A percentile compares a stretch with the other conserved stretches of the same genome.
Conservation (phyloP, 2,329 filamentous ascomycete genomes). For the Cladophialophora yegresii region DNA sequence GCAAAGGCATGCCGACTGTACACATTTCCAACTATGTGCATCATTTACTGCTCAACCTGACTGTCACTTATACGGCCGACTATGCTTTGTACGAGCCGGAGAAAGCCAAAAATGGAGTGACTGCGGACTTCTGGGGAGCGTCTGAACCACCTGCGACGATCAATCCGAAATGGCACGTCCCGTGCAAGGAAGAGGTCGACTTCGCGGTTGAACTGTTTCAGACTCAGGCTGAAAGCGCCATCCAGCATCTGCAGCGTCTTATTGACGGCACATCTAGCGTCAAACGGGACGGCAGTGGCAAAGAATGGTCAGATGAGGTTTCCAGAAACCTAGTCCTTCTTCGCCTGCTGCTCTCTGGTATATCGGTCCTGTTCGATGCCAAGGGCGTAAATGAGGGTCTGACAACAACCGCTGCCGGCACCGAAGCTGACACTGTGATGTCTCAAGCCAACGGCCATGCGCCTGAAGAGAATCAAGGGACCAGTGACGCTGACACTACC, state of each 20-base stretch:
- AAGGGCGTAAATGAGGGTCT: constrained; percentile 63
- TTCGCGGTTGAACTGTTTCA: constrained; percentile 91
- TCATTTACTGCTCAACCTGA: constrained; percentile 90
- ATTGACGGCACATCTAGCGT: constrained; percentile 79
- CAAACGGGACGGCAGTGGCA: constrained; percentile 90
- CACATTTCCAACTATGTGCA: constrained; percentile 98
- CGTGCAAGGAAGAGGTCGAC: constrained; percentile 73
- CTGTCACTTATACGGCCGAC: constrained; percentile 90
- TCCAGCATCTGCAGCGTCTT: constrained; percentile 73
- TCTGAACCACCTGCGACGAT: constrained; percentile 69
- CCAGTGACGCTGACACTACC: constrained; percentile 51
- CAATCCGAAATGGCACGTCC: constrained; percentile 88
- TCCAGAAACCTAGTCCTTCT: constrained; percentile 85
- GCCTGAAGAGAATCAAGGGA: constrained; percentile 35
- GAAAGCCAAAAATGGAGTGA: constrained; percentile 69
- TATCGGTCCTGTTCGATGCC: constrained; percentile 86
- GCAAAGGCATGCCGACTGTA: constrained; percentile 88
- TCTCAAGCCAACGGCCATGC: constrained; percentile 45
- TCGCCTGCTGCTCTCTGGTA: constrained; percentile 83
- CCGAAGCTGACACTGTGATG: constrained; percentile 47
- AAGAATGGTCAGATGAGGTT: constrained; percentile 98
- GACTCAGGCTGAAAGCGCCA: constrained; percentile 74
- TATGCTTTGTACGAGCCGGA: constrained; percentile 83
- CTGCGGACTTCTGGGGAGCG: constrained; percentile 80
- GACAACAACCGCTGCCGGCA: constrained; percentile 45